Evolutionary conservation across 768 basidiomycete species (phyloP), one percentile per base, ranked within the genome.

Genomic region (Lactarius hengduanensis): DNA sequence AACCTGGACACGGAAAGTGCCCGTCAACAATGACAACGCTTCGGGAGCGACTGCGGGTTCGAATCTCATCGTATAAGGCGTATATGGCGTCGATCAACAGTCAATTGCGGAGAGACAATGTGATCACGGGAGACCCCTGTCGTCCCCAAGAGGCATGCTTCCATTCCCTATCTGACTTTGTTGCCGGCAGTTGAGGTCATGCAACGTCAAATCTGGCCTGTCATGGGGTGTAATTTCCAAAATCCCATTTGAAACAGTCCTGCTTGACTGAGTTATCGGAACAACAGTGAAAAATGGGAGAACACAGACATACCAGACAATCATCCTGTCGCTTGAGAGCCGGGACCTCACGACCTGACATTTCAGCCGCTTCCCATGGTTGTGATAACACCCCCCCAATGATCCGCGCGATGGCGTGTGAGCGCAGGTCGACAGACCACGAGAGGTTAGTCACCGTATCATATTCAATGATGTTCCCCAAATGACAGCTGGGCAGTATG

Each of bases 401-500:
- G 54, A 96, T 83, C 59, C 79, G 85, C 32, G 86, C 85, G 70
- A 97, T 95, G 4, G 85, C 81, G 71, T 97, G 95, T 3, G 80
- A 90, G 30, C 92, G 85, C 53, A 97, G 75, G 73, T 94, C 87
- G 32, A 94, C 93, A 1, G 85, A 68, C 96, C 96, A 99, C 4
- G 88, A 86, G 4, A 89, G 80, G 71, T 92, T 86, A 2, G 87
- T 84, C 22, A 98, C 94, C 0, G 96, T 96, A 74, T 99, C 96
- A 76, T 96, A 98, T 54, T 96, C 75, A 69, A 97, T 92, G 2
- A 88, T 84, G 74, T 84, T 83, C 13, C 96, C 96, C 1, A 91
- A 82, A 75, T 96, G 96, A 73, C 96, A 97, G 61, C 87, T 89
- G 65, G 59, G 11, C 43, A 54, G 55, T 47, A 61, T 26, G 50